Evolutionary conservation across 2,329 filamentous ascomycete genomes (phyloP).

Genomic region (Sclerotinia spermophila): DNA sequence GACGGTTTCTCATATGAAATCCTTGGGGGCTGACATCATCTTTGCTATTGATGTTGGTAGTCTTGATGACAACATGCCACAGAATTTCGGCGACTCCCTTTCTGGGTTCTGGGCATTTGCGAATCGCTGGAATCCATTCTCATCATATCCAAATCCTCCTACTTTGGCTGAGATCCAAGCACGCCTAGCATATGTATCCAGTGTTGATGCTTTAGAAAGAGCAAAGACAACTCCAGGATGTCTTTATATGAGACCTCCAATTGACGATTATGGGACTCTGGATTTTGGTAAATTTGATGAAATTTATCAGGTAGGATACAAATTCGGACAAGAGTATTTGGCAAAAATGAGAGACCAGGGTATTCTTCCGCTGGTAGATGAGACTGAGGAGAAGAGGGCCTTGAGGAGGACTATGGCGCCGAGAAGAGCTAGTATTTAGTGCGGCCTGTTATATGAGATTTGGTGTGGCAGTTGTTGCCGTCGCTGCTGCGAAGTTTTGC

Average conservation of each 20-base stretch:
- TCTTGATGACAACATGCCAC: constrained; percentile 86
- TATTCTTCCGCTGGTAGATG: constrained; percentile 64
- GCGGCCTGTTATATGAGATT: neutral
- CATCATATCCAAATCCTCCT: constrained; percentile 81
- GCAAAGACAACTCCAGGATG: constrained; percentile 90
- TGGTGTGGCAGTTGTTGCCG: neutral
- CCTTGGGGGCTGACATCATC: constrained; percentile 85
- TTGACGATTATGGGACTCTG: constrained; percentile 88
- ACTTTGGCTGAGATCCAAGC: constrained; percentile 96
- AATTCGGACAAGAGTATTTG: constrained; percentile 78
- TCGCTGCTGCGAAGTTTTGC: neutral
- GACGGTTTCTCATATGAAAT: constrained; percentile 96
- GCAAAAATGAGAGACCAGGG: constrained; percentile 74
- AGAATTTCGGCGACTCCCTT: constrained; percentile 88
- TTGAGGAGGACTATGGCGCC: constrained; percentile 76
- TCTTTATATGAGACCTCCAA: constrained; percentile 92
- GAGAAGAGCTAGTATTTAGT: constrained; percentile 68
- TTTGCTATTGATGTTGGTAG: constrained; percentile 95
- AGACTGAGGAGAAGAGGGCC: constrained; percentile 73
- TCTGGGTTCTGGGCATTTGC: constrained; percentile 93
- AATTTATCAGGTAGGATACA: constrained; percentile 86
- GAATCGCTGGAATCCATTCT: constrained; percentile 97
- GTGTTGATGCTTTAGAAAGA: constrained; percentile 87
- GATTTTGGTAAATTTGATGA: constrained; percentile 98
- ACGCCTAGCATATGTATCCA: constrained; percentile 88